phyloP scores from a whole-genome alignment of 1,284 basidiomycete genomes.

The Ceratobasidium sp. region DNA sequence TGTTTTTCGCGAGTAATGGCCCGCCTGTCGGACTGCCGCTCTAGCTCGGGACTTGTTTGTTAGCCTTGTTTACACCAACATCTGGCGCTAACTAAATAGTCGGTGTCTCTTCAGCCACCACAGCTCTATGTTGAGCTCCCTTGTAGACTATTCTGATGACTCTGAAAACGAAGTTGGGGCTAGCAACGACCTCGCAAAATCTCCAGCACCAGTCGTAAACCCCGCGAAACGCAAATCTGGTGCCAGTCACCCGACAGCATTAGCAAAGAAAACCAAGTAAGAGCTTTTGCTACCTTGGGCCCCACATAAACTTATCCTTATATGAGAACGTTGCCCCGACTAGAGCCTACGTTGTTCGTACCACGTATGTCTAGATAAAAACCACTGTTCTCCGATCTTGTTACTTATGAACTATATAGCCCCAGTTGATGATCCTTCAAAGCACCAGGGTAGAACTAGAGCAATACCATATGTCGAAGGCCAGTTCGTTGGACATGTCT shows the following conservation, averaged over 20 bases:
- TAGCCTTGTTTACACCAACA: no score
- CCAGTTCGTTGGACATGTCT: conserved; percentile 78
- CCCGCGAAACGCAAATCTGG: conserved; percentile 7
- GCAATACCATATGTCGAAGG: conserved; percentile 77
- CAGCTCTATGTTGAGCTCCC: conserved; percentile 7
- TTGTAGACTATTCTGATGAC: conserved; percentile 28
- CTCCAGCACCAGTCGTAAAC: background rate
- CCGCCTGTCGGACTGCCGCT: background rate
- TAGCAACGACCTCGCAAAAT: background rate
- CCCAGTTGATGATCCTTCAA: conserved; percentile 68
- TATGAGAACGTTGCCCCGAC: background rate
- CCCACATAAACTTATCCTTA: background rate
- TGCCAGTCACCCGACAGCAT: background rate
- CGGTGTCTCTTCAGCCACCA: background rate
- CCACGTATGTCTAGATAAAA: background rate
- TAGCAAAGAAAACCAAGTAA: conserved; percentile 25
- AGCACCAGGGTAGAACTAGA: conserved; percentile 82
- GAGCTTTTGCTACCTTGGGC: background rate
- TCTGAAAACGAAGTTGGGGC: conserved; percentile 10
- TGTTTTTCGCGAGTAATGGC: no score
- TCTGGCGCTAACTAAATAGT: background rate
- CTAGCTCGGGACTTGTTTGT: background rate
- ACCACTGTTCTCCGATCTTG: background rate
- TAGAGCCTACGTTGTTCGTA: conserved; percentile 15
- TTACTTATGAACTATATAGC: conserved; percentile 36